A percentile compares a stretch with the other conserved stretches of the same genome.
phyloP scores from a whole-genome alignment of 2,329 filamentous ascomycete genomes.

The Periconia sp. region DNA sequence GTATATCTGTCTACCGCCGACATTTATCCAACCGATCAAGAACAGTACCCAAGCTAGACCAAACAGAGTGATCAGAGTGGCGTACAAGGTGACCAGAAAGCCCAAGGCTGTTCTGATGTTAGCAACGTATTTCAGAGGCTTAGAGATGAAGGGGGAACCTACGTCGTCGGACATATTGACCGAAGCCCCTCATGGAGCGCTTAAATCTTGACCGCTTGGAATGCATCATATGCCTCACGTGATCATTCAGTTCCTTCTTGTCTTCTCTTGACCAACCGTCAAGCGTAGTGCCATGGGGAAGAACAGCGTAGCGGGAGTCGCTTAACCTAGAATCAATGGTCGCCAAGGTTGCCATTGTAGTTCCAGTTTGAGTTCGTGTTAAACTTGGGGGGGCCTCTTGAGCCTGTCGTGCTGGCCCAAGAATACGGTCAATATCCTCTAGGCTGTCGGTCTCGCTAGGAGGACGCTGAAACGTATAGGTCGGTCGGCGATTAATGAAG shows the following conservation, averaged over 20 bases:
- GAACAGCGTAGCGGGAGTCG: constrained; percentile 76
- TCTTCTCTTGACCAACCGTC: constrained; percentile 78
- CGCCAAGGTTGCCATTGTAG: constrained; percentile 46
- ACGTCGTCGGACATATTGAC: constrained; percentile 76
- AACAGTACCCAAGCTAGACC: constrained; percentile 91
- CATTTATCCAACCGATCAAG: constrained; percentile 86
- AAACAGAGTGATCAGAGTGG: constrained; percentile 81
- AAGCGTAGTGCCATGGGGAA: constrained; percentile 75
- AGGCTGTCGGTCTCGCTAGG: constrained; percentile 44
- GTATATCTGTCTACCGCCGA: constrained; percentile 72
- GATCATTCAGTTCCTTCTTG: constrained; percentile 78
- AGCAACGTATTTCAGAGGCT: constrained; percentile 5
- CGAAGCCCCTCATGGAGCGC: constrained; percentile 78
- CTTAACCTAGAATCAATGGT: constrained; percentile 73
- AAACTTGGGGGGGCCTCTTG: constrained; percentile 27
- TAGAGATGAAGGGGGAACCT: constrained; percentile 44
- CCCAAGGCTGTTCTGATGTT: constrained; percentile 64
- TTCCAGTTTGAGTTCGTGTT: constrained; percentile 29
- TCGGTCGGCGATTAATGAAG: constrained; percentile 77
- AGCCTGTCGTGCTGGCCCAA: constrained; percentile 26
- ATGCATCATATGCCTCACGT: constrained; percentile 87
- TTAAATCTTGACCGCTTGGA: constrained; percentile 81
- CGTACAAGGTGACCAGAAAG: constrained; percentile 84
- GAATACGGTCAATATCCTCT: constrained; percentile 35
- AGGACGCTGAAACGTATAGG: constrained; percentile 71